These are phyloP conservation scores for Picea sitchensis DNA, from an alignment of 75 land plant species.

Conservation along the genomic window DNA sequence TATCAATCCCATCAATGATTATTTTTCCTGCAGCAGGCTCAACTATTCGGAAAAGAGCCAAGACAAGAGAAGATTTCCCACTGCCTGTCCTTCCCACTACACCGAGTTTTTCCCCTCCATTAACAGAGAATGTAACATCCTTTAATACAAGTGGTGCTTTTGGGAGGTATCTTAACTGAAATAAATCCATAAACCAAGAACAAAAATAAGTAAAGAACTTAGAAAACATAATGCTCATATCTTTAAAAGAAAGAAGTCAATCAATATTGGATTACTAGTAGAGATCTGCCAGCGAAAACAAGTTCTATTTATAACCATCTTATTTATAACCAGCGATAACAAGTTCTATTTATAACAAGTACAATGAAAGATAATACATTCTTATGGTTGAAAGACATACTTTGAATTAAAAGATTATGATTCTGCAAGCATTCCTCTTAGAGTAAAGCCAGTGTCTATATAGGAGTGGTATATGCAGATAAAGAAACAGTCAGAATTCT, in stretches of 20 bases:
- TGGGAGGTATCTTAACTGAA: constrained; percentile 67
- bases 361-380: neutral
- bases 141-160: constrained; percentile 78
- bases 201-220: neutral
- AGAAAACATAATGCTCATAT: neutral
- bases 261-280: neutral
- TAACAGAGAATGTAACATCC: constrained; percentile 76
- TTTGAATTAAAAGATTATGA: neutral
- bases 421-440: neutral
- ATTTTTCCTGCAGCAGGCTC: constrained; percentile 76
- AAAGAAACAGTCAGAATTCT: neutral
- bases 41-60: constrained; percentile 76
- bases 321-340: neutral
- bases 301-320: neutral
- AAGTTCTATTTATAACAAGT: neutral
- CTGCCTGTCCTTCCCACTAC: constrained; percentile 95
- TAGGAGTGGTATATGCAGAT: neutral
- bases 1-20: constrained; percentile 76
- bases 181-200: neutral
- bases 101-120: constrained; percentile 70
- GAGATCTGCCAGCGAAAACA: neutral
- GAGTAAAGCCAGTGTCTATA: neutral
- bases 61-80: constrained; percentile 82
- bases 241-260: neutral
- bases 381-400: neutral